Base-by-base conservation (phyloP, 768 basidiomycete species). In the Pleurotus tuber-regium region DNA sequence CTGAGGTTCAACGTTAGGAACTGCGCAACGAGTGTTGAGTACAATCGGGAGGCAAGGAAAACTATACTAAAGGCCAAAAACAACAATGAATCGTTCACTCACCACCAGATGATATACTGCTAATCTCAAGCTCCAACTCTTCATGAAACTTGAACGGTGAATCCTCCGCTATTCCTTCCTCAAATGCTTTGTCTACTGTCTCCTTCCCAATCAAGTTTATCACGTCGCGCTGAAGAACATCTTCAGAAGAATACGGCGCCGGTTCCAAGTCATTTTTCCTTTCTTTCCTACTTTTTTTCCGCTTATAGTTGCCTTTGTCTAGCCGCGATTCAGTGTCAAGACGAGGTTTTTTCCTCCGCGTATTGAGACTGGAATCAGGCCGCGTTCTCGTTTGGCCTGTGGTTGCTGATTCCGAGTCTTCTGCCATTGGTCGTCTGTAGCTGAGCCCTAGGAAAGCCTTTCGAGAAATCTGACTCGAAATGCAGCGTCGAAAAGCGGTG, bases 211-310 rank as follows among this genome's bases (percentile, higher is more conserved):
- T 70, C 3, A 93, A 70, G 2, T 71, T 74, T 25, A 79, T 62
- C 19, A 94, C 77, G 52, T 97, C 92, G 43, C 75, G 79, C 68
- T 79, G 83, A 24, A 89, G 69, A 9, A 94, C 87, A 60, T 93
- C 90, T 19, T 86, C 87, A 12, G 79, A 57, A 2, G 90, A 86
- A 59, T 78, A 87, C 0, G 79, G 72, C 42, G 90, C 90, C 1
- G 83, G 80, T 30, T 39, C 43, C n/a, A 33, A 4, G 43, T 46
- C 18, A 49, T 25, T 25, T 23, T 43, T 30, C 14, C 24, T 9
- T 14, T 12, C 35, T 21, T 14, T 16, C 4, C 35, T 33, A 50
- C 48, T 39, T 26, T 44, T 39, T 18, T 40, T 23, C 19, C 21
- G 35, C 35, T 38, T 38, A 9, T n/a, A 38, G n/a, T 7, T 8